A percentile compares a stretch with the other conserved stretches of the same genome.
These are phyloP conservation scores for Colletotrichum liaoningense DNA, from an alignment of 2,329 filamentous ascomycete genomes.

Conservation along the genomic window DNA sequence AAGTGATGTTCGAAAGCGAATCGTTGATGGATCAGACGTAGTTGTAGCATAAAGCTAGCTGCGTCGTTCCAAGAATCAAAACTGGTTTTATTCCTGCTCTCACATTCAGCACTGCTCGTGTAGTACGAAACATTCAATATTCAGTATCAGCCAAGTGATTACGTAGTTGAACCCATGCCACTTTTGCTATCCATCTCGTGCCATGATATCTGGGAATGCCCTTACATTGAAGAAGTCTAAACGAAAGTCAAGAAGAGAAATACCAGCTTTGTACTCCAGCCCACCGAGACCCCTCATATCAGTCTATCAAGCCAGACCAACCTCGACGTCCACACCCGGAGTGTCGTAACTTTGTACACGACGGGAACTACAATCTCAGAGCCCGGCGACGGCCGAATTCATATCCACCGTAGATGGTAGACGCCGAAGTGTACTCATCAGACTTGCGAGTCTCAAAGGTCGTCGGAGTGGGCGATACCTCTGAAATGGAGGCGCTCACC, in stretches of 20 bases:
- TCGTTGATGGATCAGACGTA: no score
- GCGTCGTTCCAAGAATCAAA: background rate
- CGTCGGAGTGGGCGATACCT: background rate
- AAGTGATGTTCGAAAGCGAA: no score
- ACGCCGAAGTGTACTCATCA: background rate
- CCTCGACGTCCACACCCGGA: background rate
- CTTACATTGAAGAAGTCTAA: background rate
- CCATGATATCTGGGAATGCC: background rate
- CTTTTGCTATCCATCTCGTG: background rate
- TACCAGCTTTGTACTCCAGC: slow-evolving; percentile 19
- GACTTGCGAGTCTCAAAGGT: slow-evolving; percentile 14
- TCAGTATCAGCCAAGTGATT: background rate
- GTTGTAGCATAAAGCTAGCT: no score
- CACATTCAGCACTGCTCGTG: background rate
- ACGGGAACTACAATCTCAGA: no score
- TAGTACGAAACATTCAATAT: background rate
- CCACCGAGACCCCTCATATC: background rate
- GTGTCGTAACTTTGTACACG: background rate
- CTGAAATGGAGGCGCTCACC: background rate
- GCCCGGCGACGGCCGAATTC: background rate
- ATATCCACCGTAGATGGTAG: slow-evolving; percentile 4
- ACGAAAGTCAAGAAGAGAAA: slow-evolving; percentile 33
- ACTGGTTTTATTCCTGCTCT: background rate
- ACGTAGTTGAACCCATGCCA: background rate
- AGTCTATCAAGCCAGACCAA: background rate